Evolutionary conservation across 495 filamentous ascomycete species (phyloP).

Genomic region (Cryomyces minteri): DNA sequence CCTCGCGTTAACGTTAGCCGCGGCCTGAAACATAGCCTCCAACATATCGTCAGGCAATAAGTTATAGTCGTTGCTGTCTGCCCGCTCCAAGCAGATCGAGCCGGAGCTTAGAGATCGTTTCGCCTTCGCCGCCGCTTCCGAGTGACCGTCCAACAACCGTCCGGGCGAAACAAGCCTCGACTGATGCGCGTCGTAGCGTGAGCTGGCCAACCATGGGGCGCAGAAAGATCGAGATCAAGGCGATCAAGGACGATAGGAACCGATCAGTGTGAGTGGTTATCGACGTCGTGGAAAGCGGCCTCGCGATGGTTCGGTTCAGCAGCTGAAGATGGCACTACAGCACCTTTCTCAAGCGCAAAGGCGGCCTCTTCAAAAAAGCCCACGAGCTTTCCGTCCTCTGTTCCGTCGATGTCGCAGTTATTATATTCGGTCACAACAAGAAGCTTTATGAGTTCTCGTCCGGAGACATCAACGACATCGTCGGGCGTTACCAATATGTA

Average conservation of each 20-base stretch:
- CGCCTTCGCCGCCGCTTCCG: no score
- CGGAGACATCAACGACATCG: constrained; percentile 73
- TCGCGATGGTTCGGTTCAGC: neutral
- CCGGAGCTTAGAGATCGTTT: no score
- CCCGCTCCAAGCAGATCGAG: no score
- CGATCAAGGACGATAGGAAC: constrained; percentile 98
- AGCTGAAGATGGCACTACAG: constrained; percentile 26
- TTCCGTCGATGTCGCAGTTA: constrained; percentile 94
- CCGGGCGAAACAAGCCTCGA: no score
- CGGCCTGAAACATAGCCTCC: no score
- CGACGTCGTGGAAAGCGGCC: neutral
- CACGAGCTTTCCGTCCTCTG: constrained; percentile 96
- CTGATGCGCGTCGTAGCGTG: neutral
- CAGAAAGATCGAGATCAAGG: constrained; percentile 94
- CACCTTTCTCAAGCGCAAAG: constrained; percentile 96
- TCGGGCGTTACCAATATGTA: constrained; percentile 79
- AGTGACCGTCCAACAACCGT: no score
- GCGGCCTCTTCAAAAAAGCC: constrained; percentile 97
- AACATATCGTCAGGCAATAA: no score
- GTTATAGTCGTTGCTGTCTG: no score
- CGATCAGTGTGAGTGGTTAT: constrained; percentile 77
- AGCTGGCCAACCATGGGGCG: constrained; percentile 33
- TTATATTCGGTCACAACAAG: constrained; percentile 96
- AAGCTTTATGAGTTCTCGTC: constrained; percentile 97
- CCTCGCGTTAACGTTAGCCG: no score